These are phyloP conservation scores for Tephrocybe sp. DNA, from an alignment of 768 basidiomycete species.

Conservation along the genomic window DNA sequence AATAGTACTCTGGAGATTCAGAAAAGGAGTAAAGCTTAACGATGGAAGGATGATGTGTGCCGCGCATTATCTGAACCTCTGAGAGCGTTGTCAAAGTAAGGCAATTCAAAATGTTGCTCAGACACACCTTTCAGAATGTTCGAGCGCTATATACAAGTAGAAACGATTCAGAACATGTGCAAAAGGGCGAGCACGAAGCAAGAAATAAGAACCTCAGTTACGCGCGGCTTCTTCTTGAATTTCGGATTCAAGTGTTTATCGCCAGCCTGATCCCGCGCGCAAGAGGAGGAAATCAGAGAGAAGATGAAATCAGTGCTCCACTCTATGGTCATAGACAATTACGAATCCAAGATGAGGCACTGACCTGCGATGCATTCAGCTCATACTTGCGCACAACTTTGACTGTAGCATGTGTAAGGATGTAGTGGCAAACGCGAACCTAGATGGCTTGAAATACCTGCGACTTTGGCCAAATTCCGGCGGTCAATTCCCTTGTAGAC, in stretches of 20 bases:
- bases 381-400: constrained; percentile 95
- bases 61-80: constrained; percentile 99
- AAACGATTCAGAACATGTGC: constrained; percentile 28
- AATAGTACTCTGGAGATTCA: constrained; percentile 92
- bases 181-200: constrained; percentile 13
- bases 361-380: constrained; percentile 87
- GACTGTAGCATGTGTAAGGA: constrained; percentile 46
- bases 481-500: constrained; percentile 91
- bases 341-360: constrained; percentile 22
- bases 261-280: constrained; percentile 65
- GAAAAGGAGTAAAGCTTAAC: constrained; percentile 91
- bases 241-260: constrained; percentile 91
- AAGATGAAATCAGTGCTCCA: constrained; percentile 21
- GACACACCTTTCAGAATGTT: too few species aligned
- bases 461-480: constrained; percentile 73
- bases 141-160: constrained; percentile 65
- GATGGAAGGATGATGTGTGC: constrained; percentile 87
- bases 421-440: constrained; percentile 13
- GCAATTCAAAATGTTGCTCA: too few species aligned
- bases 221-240: constrained; percentile 97
- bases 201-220: constrained; percentile 79
- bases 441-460: constrained; percentile 52
- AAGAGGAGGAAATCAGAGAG: constrained; percentile 22
- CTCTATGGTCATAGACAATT: constrained; percentile 18
- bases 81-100: constrained; percentile 14